Evolutionary conservation across 768 basidiomycete genomes (phyloP), one percentile per base, ranked within the genome.

Genomic region (Amanita phalloides): DNA sequence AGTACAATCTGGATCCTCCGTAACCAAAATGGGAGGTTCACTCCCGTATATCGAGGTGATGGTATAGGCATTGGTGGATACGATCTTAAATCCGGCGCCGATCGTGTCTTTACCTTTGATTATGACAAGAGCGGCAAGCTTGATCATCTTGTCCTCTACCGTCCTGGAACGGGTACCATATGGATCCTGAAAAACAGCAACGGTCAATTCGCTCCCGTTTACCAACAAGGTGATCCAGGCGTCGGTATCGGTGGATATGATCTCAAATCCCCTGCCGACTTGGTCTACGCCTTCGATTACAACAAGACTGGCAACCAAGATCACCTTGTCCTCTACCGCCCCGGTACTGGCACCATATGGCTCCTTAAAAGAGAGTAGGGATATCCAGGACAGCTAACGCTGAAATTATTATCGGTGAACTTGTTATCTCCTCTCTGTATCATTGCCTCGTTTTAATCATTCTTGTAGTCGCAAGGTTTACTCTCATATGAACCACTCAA

Each of bases 311-410:
- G 54, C 32, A 54, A 54, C 43, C 48, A 41, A 36, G 51, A 54
- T 53, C 50, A 54, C 51, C 38, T 54, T 41, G 54, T 53, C 51
- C 43, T 54, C 52, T 54, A 54, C 51, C 54, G 54, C 54, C 54
- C 54, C 30, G 50, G 41, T 42, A 43, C 41, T 21, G 48, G 54
- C 37, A 46, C 35, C 54, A 46, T 54, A 43, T 43, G 41, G 41
- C 7, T 43, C 41, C 41, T 43, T 43, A 43, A 43, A 43, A 43
- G 41, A n/a, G n/a, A n/a, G n/a, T n/a, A n/a, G n/a, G n/a, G n/a
- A n/a, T n/a, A n/a, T n/a, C n/a, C n/a, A n/a, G n/a, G n/a, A n/a
- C n/a, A n/a, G n/a, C n/a, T n/a, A n/a, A n/a, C n/a, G n/a, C n/a
- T n/a, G n/a, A n/a, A n/a, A n/a, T n/a, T n/a, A n/a, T n/a, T n/a